Evolutionary conservation across 805 yeast species (phyloP), one percentile per base, ranked within the genome.

Genomic region (Yamadazyma philogaea): DNA sequence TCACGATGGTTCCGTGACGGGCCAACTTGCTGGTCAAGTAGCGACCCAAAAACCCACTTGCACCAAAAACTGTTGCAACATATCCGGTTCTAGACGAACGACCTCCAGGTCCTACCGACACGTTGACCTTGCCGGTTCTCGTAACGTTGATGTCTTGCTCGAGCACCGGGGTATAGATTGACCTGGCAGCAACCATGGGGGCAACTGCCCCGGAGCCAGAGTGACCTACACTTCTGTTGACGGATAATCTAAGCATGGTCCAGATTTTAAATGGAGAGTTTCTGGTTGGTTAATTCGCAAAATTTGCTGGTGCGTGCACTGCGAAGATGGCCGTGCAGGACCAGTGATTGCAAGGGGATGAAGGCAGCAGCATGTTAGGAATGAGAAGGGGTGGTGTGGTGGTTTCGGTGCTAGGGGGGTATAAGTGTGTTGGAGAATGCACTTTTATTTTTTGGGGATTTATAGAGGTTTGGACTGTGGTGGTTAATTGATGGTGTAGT

Each of bases 31-130:
- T 69, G 15, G 79, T 75, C 47, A 87, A 63, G 51, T 83, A 77
- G 37, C 87, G 77, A 36, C 96, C 96, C 45, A 87, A 66, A 61
- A 83, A 81, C 1, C 95, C 95, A 36, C 82, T 69, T 28, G 83
- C 86, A 7, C 96, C 96, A 57, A 87, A 87, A 2, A 87, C 93
- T 1, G 96, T 85, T 17, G 90, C 95, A 3, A 90, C 85, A 65
- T 81, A 85, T 2, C 96, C 96, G 7, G 91, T 82, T 69, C 95
- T 77, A 21, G 95, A 85, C 4, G 91, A 83, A 45, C 87, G 74
- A 22, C 95, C 95, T 36, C 95, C 93, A 38, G 77, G 66, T 47
- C 96, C 96, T 27, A 73, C 70, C n/a, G 85, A 63, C 34, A 84
- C 61, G 52, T 80, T 74, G 34, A 88, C 83, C 57, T 87, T 85